Evolutionary conservation across 2,329 filamentous ascomycete species (phyloP), one percentile per base, ranked within the genome.

Genomic region (Cladosporium colombiae): DNA sequence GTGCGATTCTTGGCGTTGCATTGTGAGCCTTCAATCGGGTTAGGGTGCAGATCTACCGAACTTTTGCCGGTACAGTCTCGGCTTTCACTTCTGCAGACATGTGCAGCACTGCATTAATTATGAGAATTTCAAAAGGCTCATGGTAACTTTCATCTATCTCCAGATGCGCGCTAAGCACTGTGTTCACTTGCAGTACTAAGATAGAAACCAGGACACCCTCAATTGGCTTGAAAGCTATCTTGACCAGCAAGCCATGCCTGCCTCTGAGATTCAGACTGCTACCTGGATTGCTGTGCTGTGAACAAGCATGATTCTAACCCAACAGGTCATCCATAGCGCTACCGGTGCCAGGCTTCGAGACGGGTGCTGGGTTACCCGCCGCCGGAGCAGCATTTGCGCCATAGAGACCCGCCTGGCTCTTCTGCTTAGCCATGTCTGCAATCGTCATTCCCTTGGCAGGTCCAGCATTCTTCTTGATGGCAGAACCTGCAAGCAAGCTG

Each of bases 341-440:
- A 6, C 74, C 75, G 14, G 52, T 55, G 35, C 71, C 71, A n/a
- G 69, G 71, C 44, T 68, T 68, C 71, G 74, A 71, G 56, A 68
- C 65, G 29, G 62, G 49, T 44, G 67, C 60, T 35, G 67, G 60
- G 31, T 64, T 68, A 23, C 69, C 63, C 27, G 68, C 62, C 10
- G 69, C 61, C 59, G 71, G 67, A 49, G 70, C 76, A 69, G 70
- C 88, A 18, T 90, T 84, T 0, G 91, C 86, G 21, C 94, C 95
- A 93, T 96, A 99, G 69, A 99, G 92, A 8, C 93, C 93, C 18
- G 93, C 93, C 72, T 89, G 93, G 66, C 93, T 95, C 85, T 98
- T 97, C 80, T 97, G 93, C 83, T 97, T 97, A n/a, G 93, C 94
- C 78, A 99, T 87, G 77, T 96, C 93, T 33, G 93, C 93, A 80